These are phyloP conservation scores for Microdochium nivale DNA, from an alignment of 2,329 filamentous ascomycete species.

Conservation along the genomic window DNA sequence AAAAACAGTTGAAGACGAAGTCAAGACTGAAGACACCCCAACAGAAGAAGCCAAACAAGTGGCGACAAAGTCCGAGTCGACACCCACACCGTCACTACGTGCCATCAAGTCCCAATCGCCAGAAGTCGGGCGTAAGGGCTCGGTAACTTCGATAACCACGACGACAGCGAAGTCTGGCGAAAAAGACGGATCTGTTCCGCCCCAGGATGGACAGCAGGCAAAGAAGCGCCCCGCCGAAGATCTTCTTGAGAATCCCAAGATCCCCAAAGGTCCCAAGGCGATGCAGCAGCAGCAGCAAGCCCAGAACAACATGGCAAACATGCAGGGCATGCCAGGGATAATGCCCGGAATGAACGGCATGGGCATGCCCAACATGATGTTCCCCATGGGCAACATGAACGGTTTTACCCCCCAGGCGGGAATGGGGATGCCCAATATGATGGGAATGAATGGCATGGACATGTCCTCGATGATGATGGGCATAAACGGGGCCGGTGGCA, in stretches of 20 bases:
- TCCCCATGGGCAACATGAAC: constrained; percentile 15
- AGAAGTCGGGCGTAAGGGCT: background rate
- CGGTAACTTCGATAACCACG: constrained; percentile 14
- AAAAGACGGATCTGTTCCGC: constrained; percentile 11
- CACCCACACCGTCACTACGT: constrained; percentile 12
- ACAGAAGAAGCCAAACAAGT: constrained; percentile 11
- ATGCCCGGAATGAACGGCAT: constrained; percentile 34
- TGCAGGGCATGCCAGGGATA: constrained; percentile 35
- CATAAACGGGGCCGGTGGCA: constrained; percentile 11
- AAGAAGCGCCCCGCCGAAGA: constrained; percentile 84
- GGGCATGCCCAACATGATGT: constrained; percentile 21
- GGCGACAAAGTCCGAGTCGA: constrained; percentile 4
- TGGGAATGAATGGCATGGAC: constrained; percentile 24
- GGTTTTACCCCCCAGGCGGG: constrained; percentile 19
- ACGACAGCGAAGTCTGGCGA: constrained; percentile 10
- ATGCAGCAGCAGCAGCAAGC: constrained; percentile 46
- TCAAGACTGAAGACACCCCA: constrained; percentile 13
- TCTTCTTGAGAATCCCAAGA: constrained; percentile 52
- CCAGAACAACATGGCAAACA: constrained; percentile 37
- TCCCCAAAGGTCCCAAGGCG: constrained; percentile 56
- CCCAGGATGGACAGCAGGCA: constrained; percentile 22
- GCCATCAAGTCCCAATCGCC: constrained; percentile 11
- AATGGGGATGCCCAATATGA: background rate
- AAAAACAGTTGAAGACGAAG: constrained; percentile 19
- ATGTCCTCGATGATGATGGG: constrained; percentile 22